These are phyloP conservation scores for Akanthomyces lecanii DNA, from an alignment of 2,329 filamentous ascomycete species.

Conservation along the genomic window DNA sequence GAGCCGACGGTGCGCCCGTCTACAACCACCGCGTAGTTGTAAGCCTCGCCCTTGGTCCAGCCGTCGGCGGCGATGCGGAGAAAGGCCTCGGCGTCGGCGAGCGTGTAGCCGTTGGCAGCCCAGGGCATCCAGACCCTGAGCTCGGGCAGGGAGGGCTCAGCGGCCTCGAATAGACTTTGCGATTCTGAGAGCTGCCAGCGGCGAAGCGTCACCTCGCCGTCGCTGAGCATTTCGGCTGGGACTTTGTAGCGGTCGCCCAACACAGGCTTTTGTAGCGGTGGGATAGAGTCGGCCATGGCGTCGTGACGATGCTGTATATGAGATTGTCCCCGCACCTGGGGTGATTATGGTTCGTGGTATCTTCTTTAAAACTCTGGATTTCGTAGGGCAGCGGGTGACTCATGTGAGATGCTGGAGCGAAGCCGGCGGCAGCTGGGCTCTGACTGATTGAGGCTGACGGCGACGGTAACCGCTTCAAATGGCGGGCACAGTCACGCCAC, in stretches of 20 bases:
- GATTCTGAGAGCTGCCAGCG: conserved; percentile 20
- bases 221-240: conserved; percentile 15
- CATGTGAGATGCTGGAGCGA: background rate
- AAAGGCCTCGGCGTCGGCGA: conserved; percentile 15
- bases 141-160: conserved; percentile 17
- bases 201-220: conserved; percentile 18
- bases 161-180: conserved; percentile 14
- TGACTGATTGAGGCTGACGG: background rate
- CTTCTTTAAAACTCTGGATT: background rate
- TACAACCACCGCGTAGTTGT: conserved; percentile 19
- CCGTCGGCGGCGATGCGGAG: conserved; percentile 7
- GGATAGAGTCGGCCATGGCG: background rate
- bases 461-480: background rate
- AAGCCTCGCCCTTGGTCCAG: conserved; percentile 17
- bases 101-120: conserved; percentile 19
- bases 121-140: conserved; percentile 22
- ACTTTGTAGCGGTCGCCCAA: conserved; percentile 8
- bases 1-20: conserved; percentile 17
- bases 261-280: background rate
- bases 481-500: background rate
- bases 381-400: background rate
- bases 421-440: background rate
- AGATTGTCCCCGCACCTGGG: background rate
- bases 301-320: background rate
- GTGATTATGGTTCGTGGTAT: background rate